Evolutionary conservation across 2,329 filamentous ascomycete species (phyloP), one percentile per base, ranked within the genome.

Genomic region (Penicillium freii): DNA sequence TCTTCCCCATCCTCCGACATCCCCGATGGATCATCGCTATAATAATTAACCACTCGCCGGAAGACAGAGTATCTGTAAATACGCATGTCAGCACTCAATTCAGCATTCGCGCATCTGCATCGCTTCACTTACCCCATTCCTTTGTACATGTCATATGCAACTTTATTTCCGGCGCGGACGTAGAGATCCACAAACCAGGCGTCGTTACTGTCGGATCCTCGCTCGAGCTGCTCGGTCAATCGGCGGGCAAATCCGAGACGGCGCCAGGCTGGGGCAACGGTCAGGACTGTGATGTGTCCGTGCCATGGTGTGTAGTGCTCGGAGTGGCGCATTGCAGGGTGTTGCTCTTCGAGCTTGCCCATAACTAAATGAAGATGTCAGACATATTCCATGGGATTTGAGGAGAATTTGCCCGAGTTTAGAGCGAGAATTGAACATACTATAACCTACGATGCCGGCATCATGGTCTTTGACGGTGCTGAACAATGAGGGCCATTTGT

Each of bases 301-400:
- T 99, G 94, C 91, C 92, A 97, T n/a, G 93, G 93, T n/a, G 96
- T 88, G 78, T 95, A 96, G 78, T 97, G 92, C 69, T 88, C 83
- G 49, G 91, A 94, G 69, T 86, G 86, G 58, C 85, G 82, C 73
- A 89, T 84, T 52, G 87, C 86, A 44, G 90, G 81, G 17, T 90
- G 88, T 54, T 91, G 95, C 62, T 91, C 87, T 80, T 97, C 93
- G 59, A 96, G 84, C 79, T 99, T 99, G 71, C 93, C 94, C 85
- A 99, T 96, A 72, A 99, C 92, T 64, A 51, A 51, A 40, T 42
- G 9, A 27, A 9, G 4, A n/a, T 15, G 44, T 62, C 56, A 66
- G 51, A 17, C 21, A 45, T 42, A 15, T 21, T 31, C 15, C 8
- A 21, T 21, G 7, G 4, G 5, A 34, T 40, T 11, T 23, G 31